Conservation (phyloP, 1,284 basidiomycete genomes). For the Vanrija sp. region DNA sequence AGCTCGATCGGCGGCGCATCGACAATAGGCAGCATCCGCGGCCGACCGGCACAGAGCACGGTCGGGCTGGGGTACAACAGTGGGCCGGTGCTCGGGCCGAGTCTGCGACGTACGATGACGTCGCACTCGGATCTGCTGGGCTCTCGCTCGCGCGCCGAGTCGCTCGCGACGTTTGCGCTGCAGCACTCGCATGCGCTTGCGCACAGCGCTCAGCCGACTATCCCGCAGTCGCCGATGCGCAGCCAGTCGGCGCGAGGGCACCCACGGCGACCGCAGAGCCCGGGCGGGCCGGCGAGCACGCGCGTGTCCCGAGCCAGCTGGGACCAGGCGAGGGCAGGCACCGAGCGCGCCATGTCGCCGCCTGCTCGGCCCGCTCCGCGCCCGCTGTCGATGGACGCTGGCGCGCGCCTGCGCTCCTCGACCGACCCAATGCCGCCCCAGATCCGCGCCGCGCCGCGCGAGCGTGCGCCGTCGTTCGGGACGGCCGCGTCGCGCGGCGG, state of each 20-base stretch:
- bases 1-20: slow-evolving; percentile 43
- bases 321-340: neutral
- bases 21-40: slow-evolving; percentile 23
- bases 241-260: neutral
- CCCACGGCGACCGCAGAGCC: neutral
- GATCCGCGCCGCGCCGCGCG: neutral
- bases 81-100: slow-evolving; percentile 23
- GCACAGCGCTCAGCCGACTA: neutral
- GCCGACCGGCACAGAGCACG: slow-evolving; percentile 8
- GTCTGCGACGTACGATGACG: slow-evolving; percentile 32
- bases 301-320: neutral
- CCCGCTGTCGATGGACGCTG: neutral
- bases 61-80: slow-evolving; percentile 1
- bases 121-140: slow-evolving; percentile 33
- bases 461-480: slow-evolving; percentile 8
- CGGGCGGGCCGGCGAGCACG: neutral
- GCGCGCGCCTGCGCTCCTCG: neutral
- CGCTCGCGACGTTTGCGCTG: slow-evolving; percentile 1
- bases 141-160: neutral
- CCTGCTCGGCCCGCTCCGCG: neutral
- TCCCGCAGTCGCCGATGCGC: neutral
- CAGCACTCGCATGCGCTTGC: slow-evolving; percentile 2
- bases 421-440: neutral
- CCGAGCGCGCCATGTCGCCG: neutral
- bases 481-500: neutral